Conservation (phyloP, 352 stramenopile species). For the Globisporangium recalcitrans region DNA sequence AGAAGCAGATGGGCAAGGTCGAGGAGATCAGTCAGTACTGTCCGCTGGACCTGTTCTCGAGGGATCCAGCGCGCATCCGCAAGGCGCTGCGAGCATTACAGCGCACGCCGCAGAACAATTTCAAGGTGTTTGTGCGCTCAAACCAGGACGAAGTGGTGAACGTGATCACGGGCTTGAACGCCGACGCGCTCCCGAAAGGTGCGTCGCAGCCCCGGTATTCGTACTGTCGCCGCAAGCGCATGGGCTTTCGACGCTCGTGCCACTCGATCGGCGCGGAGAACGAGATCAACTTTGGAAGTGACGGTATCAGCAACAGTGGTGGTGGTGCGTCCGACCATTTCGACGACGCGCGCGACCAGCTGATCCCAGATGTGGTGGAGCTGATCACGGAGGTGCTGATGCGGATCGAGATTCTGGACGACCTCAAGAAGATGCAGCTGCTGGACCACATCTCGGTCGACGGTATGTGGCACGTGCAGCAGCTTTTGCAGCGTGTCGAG, state of each 20-base stretch:
- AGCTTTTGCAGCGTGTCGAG: slow-evolving; percentile 41
- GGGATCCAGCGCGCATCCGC: slow-evolving; percentile 47
- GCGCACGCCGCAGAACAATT: slow-evolving; percentile 87
- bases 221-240: slow-evolving; percentile 65
- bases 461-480: slow-evolving; percentile 61
- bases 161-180: slow-evolving; percentile 64
- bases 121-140: slow-evolving; percentile 84
- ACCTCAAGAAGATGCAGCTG: slow-evolving; percentile 80
- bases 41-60: slow-evolving; percentile 78
- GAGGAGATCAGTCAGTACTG: slow-evolving; percentile 82
- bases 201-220: slow-evolving; percentile 58
- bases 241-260: slow-evolving; percentile 73
- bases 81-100: slow-evolving; percentile 59
- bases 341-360: slow-evolving; percentile 26
- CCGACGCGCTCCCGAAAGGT: slow-evolving; percentile 66
- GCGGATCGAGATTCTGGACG: slow-evolving; percentile 64
- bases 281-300: slow-evolving; percentile 23
- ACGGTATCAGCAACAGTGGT: not conserved
- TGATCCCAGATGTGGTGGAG: slow-evolving; percentile 67
- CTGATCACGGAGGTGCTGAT: slow-evolving; percentile 73
- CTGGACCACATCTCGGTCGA: slow-evolving; percentile 81
- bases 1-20: slow-evolving; percentile 64
- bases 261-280: slow-evolving; percentile 60
- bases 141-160: slow-evolving; percentile 75
- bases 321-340: slow-evolving; percentile 19